Evolutionary conservation across 2,329 filamentous ascomycete genomes (phyloP), one percentile per base, ranked within the genome.

Genomic region (Fusarium pilosicola): DNA sequence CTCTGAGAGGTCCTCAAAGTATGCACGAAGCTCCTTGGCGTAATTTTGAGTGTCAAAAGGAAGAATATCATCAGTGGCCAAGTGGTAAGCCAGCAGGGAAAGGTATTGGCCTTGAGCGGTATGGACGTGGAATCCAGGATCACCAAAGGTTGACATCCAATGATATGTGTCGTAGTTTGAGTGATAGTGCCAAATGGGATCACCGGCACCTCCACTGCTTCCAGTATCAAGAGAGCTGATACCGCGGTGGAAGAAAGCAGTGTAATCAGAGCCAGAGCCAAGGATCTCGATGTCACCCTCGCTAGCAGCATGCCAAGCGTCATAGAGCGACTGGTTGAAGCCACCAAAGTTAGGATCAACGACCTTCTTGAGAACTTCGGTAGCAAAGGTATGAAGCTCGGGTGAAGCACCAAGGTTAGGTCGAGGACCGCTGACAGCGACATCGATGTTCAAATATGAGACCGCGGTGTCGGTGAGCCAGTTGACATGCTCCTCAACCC

Each of bases 121-220:
- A 70, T 93, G 91, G 45, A 91, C 88, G n/a, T 88, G 84, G 57
- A 88, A 90, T 1, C 84, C 86, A 3, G 87, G 87, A 74, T 97
- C 94, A 8, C 94, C 94, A 74, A 90, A 94, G 7, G 85, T 91
- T 20, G 91, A 87, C 93, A 96, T 96, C 94, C 94, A 97, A 77
- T 92, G 85, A 79, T 93, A 95, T 39, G 89, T 93, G 79, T 97
- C 94, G 79, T 95, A 97, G 82, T 96, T 96, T 70, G 89, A 89
- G 80, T 97, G 94, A 78, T 96, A 97, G 73, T 93, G 92, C 79
- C 92, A 94, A 12, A 94, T 84, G 0, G 91, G 85, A 45, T 89
- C 87, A 1, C 80, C 79, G 0, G 77, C 60, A 7, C 83, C 83
- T 14, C 80, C 78, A 1, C 77, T 76, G 45, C 90, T 90, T 6